Conservation (phyloP, 192 early-diverging fungal genomes). For the Rhizophagus clarus region DNA sequence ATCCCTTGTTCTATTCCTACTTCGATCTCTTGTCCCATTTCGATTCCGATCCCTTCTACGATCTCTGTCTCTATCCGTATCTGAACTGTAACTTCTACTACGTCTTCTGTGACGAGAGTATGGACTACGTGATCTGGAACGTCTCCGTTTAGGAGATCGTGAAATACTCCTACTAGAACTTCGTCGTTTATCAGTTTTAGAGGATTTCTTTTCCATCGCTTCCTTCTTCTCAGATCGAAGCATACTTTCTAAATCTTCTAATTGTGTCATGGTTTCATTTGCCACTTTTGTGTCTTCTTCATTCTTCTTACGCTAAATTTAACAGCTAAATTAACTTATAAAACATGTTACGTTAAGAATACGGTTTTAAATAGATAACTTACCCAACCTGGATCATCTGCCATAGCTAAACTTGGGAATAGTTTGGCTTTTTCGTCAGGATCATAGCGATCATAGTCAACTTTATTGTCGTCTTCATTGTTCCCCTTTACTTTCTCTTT, state of each 20-base stretch:
- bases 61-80: slow-evolving; percentile 29
- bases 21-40: slow-evolving; percentile 29
- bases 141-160: slow-evolving; percentile 27
- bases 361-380: slow-evolving; percentile 5
- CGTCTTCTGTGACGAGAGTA: slow-evolving; percentile 34
- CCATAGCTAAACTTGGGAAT: slow-evolving; percentile 81
- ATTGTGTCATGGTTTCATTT: slow-evolving; percentile 58
- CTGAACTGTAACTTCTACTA: slow-evolving; percentile 39
- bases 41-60: slow-evolving; percentile 34
- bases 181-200: slow-evolving; percentile 38
- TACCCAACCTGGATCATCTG: slow-evolving; percentile 54
- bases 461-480: background rate
- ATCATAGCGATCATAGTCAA: background rate
- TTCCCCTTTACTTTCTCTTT: slow-evolving; percentile 28
- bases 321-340: background rate
- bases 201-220: slow-evolving; percentile 34
- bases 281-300: slow-evolving; percentile 52
- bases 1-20: slow-evolving; percentile 34
- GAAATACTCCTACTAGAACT: slow-evolving; percentile 31
- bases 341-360: background rate
- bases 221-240: slow-evolving; percentile 30
- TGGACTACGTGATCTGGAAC: slow-evolving; percentile 32
- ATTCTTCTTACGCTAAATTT: slow-evolving; percentile 34
- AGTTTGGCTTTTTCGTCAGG: slow-evolving; percentile 58
- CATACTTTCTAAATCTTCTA: slow-evolving; percentile 52